Percentiles rank a stretch among this genome's conserved stretches.
Conservation (phyloP, 2,329 filamentous ascomycete genomes). For the Arthroderma uncinatum region DNA sequence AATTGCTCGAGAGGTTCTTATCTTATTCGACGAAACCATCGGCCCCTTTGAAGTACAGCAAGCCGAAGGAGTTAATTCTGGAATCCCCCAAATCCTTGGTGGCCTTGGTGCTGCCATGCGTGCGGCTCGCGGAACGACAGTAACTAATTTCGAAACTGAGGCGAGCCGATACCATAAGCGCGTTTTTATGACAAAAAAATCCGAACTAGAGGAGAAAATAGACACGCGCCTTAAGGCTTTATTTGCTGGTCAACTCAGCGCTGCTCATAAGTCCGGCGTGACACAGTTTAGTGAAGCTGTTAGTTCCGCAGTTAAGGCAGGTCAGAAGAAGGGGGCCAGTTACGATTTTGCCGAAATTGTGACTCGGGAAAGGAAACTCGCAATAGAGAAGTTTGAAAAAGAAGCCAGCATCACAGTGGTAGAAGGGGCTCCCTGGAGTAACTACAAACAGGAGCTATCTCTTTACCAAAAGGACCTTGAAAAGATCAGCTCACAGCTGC, state of each 20-base stretch:
- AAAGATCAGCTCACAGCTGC: slow-evolving; percentile 69
- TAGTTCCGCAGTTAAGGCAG: slow-evolving; percentile 71
- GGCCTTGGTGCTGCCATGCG: slow-evolving; percentile 66
- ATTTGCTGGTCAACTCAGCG: slow-evolving; percentile 76
- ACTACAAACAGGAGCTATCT: slow-evolving; percentile 66
- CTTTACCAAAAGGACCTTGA: slow-evolving; percentile 86
- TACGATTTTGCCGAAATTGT: slow-evolving; percentile 98
- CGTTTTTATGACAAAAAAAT: slow-evolving; percentile 75
- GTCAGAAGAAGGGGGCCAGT: slow-evolving; percentile 77
- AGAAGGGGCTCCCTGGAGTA: slow-evolving; percentile 73
- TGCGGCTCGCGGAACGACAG: slow-evolving; percentile 56
- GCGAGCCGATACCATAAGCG: slow-evolving; percentile 95
- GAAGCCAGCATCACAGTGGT: slow-evolving; percentile 66
- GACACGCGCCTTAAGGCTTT: slow-evolving; percentile 79
- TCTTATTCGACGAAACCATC: slow-evolving; percentile 73
- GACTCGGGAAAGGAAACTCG: slow-evolving; percentile 63
- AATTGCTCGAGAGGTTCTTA: slow-evolving; percentile 78
- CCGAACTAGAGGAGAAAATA: slow-evolving; percentile 75
- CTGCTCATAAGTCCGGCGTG: slow-evolving; percentile 81
- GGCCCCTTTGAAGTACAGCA: slow-evolving; percentile 77
- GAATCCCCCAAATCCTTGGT: slow-evolving; percentile 59
- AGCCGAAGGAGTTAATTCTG: slow-evolving; percentile 59
- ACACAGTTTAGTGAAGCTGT: slow-evolving; percentile 78
- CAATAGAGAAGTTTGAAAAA: slow-evolving; percentile 61
- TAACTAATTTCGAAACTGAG: slow-evolving; percentile 79